Evolutionary conservation across 2,329 filamentous ascomycete genomes (phyloP), one percentile per base, ranked within the genome.

Genomic region (Claviceps sorghi): DNA sequence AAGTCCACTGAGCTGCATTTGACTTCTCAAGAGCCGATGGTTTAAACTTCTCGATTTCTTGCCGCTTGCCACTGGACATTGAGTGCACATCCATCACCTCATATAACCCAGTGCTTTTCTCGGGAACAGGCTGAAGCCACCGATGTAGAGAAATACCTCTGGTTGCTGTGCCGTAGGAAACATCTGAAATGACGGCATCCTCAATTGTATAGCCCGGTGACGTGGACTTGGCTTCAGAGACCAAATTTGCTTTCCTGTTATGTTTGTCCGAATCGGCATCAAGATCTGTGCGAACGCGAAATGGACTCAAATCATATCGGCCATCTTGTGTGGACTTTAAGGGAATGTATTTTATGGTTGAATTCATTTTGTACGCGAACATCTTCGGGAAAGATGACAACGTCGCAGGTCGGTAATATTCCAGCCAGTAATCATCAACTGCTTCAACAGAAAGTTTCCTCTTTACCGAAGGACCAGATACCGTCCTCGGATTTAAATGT

Each of bases 381-480:
- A 96, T 86, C 64, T 96, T 98, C 15, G 83, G 78, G 58, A 97
- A 88, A 0, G 88, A 93, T 0, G 93, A 95, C 1, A 97, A 71
- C 0, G 86, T 87, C 8, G 87, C 77, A 0, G 93, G 93, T 15
- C 90, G 82, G 64, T 98, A 98, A 66, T 96, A 97, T 65, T 98
- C 93, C 8, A 93, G 74, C 93, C 93, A 98, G 67, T 95, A 98
- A 66, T 97, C 89, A 63, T 97, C 91, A 55, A 88, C 88, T 54
- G 78, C 80, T 3, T 75, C 70, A 3, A 85, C 68, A 7, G 72
- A 71, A 55, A 72, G 75, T 30, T 65, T 64, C 13, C 58, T 58
- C 40, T 65, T 60, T 55, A 60, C 65, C 7, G 68, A 63, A 32
- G 65, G 67, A 11, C 75, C 73, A 4, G 82, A 81, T 44, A 86